phyloP scores from a whole-genome alignment of 148 eudicot species.

The Selenicereus undatus region DNA sequence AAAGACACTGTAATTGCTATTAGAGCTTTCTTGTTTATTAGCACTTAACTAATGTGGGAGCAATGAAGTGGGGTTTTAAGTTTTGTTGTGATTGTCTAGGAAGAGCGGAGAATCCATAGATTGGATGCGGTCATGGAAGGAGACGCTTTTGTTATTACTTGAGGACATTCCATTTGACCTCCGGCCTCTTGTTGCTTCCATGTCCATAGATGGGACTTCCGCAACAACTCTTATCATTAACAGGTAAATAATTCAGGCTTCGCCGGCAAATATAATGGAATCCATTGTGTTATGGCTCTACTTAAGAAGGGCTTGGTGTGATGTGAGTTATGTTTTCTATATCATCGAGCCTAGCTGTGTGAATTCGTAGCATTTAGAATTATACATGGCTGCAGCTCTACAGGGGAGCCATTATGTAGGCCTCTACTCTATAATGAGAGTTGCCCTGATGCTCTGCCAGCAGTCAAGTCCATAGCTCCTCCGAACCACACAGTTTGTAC shows the following conservation, averaged over 20 bases:
- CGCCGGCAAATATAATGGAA: background rate
- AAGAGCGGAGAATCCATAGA: constrained; percentile 72
- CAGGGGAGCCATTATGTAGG: constrained; percentile 76
- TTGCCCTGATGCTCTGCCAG: constrained; percentile 76
- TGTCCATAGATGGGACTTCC: constrained; percentile 92
- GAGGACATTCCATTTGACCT: constrained; percentile 60
- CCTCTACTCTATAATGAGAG: constrained; percentile 85
- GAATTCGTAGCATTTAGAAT: constrained; percentile 12
- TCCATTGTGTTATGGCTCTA: background rate
- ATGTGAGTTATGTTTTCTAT: background rate
- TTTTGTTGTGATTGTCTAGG: constrained; percentile 63
- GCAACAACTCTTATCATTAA: constrained; percentile 83
- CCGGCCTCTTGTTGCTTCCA: constrained; percentile 57
- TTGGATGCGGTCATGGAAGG: constrained; percentile 86
- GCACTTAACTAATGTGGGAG: background rate
- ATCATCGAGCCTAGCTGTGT: constrained; percentile 4
- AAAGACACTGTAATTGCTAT: background rate
- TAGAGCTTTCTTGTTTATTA: background rate
- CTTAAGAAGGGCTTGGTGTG: background rate
- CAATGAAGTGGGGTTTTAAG: constrained; percentile 1
- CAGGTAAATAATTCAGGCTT: constrained; percentile 40
- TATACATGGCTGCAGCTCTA: constrained; percentile 48
- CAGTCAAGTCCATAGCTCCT: constrained; percentile 85
- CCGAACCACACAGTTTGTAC: constrained; percentile 90
- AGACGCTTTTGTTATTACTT: constrained; percentile 68